Percentiles rank a stretch among this genome's conserved stretches.
These are phyloP conservation scores for Fallopia convolvulus DNA, from an alignment of 148 eudicot genomes.

Conservation along the genomic window DNA sequence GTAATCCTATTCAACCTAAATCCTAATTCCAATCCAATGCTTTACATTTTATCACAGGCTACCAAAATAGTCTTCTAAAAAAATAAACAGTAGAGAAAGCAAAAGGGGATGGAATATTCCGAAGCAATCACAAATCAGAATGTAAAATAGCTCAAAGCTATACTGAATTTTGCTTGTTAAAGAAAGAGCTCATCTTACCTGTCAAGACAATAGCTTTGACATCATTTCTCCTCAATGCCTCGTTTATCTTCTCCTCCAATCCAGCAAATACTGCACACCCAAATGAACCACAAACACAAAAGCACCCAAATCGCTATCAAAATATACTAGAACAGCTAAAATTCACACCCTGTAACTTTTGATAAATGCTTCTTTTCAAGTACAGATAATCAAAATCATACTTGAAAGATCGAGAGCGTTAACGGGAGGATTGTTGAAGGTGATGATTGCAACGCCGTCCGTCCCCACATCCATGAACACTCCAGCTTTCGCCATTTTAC, in stretches of 20 bases:
- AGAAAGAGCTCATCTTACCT: conserved; percentile 30
- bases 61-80: not conserved
- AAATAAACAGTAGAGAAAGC: not conserved
- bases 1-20: not conserved
- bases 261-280: conserved; percentile 48
- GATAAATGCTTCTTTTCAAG: too few relatives aligned
- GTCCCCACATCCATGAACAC: conserved; percentile 60
- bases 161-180: not conserved
- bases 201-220: conserved; percentile 77
- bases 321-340: conserved; percentile 1
- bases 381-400: conserved; percentile 14
- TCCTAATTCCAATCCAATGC: not conserved
- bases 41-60: not conserved
- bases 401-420: conserved; percentile 52
- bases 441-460: conserved; percentile 75
- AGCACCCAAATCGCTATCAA: not conserved
- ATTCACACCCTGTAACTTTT: not conserved
- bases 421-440: conserved; percentile 77
- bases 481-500: conserved; percentile 35
- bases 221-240: conserved; percentile 71
- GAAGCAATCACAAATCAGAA: not conserved
- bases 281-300: not conserved
- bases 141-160: not conserved
- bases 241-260: conserved; percentile 47
- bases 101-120: not conserved